These are phyloP conservation scores for Penicillium sp. DNA, from an alignment of 2,329 filamentous ascomycete species.

Conservation along the genomic window DNA sequence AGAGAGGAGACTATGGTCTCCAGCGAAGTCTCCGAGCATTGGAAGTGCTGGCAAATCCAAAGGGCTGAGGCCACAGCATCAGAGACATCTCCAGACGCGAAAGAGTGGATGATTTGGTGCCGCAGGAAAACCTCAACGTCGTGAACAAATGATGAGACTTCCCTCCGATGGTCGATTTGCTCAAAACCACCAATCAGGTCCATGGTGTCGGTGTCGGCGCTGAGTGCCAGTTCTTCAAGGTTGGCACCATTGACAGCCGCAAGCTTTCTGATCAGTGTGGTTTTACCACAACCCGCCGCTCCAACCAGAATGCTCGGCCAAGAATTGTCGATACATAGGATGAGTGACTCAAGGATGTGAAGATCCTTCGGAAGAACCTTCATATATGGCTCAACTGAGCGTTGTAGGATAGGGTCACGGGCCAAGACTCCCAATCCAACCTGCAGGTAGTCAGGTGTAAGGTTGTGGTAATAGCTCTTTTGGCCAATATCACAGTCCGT, in stretches of 20 bases:
- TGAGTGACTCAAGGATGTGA: constrained; percentile 75
- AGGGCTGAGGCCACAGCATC: constrained; percentile 27
- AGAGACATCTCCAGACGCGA: constrained; percentile 23
- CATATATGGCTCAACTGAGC: constrained; percentile 33
- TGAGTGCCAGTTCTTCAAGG: constrained; percentile 81
- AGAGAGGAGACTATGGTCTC: constrained; percentile 34
- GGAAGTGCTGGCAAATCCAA: constrained; percentile 33
- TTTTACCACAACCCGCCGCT: constrained; percentile 82
- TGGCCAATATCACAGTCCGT: constrained; percentile 44
- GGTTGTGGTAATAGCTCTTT: constrained; percentile 68
- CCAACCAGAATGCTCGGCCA: constrained; percentile 90
- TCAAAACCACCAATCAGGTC: constrained; percentile 97
- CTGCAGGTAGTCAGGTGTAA: constrained; percentile 66
- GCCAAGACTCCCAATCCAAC: constrained; percentile 72
- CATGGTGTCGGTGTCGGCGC: constrained; percentile 94
- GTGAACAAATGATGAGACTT: constrained; percentile 61
- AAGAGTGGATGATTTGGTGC: constrained; percentile 31
- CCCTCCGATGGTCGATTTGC: constrained; percentile 78
- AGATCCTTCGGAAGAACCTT: constrained; percentile 49
- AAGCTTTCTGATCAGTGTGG: constrained; percentile 72
- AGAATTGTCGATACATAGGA: constrained; percentile 80
- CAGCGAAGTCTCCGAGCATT: constrained; percentile 28
- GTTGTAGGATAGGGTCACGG: constrained; percentile 52
- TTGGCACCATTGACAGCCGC: constrained; percentile 75
- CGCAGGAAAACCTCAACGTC: constrained; percentile 56